A percentile compares a stretch with the other conserved stretches of the same genome.
Conservation (phyloP, 1,284 basidiomycete species). For the Rhodotorula glutinis region DNA sequence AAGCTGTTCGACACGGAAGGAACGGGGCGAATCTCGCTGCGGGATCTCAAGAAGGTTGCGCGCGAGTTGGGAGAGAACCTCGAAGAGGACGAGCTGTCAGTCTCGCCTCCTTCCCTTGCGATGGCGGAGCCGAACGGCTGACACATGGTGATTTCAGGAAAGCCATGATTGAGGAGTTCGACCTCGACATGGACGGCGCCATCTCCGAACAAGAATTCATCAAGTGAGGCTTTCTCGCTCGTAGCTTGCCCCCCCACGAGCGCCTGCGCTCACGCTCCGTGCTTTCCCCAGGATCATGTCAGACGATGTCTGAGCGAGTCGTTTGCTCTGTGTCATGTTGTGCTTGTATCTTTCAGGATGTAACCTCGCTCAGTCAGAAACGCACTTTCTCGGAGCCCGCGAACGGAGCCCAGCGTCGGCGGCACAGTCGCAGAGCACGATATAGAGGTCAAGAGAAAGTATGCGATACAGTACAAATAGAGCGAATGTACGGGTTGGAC, state of each 20-base stretch:
- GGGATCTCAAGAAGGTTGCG: constrained; percentile 87
- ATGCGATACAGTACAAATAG: no score
- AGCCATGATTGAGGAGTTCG: constrained; percentile 99
- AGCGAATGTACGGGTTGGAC: no score
- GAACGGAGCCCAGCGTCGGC: no score
- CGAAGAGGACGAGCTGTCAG: constrained; percentile 95
- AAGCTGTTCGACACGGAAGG: constrained; percentile 94
- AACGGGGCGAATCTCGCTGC: constrained; percentile 87
- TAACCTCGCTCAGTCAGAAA: background rate
- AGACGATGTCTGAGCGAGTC: constrained; percentile 9
- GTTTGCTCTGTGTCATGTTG: background rate
- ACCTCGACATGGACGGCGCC: constrained; percentile 96
- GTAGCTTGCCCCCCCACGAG: background rate
- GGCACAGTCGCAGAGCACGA: background rate
- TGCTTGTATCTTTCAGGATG: background rate
- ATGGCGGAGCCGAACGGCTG: no score
- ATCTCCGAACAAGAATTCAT: constrained; percentile 93
- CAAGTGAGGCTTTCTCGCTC: constrained; percentile 13
- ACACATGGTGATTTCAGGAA: no score
- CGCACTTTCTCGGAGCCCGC: no score
- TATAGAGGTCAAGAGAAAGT: background rate
- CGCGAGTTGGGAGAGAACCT: constrained; percentile 95
- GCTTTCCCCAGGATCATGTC: constrained; percentile 9
- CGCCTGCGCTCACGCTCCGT: background rate
- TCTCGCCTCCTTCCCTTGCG: constrained; percentile 35